Evolutionary conservation across 2,329 filamentous ascomycete genomes (phyloP).

Genomic region (Diplodia seriata): DNA sequence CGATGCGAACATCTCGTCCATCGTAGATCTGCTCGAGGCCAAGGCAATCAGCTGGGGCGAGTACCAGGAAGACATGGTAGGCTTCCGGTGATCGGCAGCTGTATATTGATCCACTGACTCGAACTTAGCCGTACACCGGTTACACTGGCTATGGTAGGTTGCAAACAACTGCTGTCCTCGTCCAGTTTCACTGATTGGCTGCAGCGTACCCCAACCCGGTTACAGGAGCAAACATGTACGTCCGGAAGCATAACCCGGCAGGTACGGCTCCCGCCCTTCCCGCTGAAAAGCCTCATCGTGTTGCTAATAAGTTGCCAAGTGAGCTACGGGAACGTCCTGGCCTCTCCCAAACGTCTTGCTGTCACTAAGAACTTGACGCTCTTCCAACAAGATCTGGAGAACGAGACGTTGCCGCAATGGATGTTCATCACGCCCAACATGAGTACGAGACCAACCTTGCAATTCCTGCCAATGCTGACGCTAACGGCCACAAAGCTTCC

Average conservation of each 20-base stretch:
- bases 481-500: slow-evolving; percentile 70
- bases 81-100: neutral
- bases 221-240: slow-evolving; percentile 75
- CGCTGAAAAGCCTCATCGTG: slow-evolving; percentile 30
- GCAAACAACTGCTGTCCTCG: neutral
- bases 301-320: slow-evolving; percentile 50
- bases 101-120: neutral
- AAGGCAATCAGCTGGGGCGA: slow-evolving; percentile 58
- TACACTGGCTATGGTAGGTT: slow-evolving; percentile 67
- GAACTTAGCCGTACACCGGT: slow-evolving; percentile 18
- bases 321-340: slow-evolving; percentile 70
- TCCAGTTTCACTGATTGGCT: slow-evolving; percentile 48
- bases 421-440: slow-evolving; percentile 72
- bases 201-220: slow-evolving; percentile 66
- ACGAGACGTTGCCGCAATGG: slow-evolving; percentile 72
- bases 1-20: slow-evolving; percentile 52
- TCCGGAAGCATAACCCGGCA: slow-evolving; percentile 77
- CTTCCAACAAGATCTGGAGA: slow-evolving; percentile 72
- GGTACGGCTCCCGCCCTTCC: slow-evolving; percentile 22
- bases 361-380: slow-evolving; percentile 77
- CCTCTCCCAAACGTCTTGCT: slow-evolving; percentile 64
- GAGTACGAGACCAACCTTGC: slow-evolving; percentile 19
- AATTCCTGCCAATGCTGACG: slow-evolving; percentile 32
- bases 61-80: slow-evolving; percentile 77
- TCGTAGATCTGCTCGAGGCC: slow-evolving; percentile 53